These are phyloP conservation scores for Gryganskiella cystojenkinii DNA, from an alignment of 192 early-diverging fungal species.

Conservation along the genomic window DNA sequence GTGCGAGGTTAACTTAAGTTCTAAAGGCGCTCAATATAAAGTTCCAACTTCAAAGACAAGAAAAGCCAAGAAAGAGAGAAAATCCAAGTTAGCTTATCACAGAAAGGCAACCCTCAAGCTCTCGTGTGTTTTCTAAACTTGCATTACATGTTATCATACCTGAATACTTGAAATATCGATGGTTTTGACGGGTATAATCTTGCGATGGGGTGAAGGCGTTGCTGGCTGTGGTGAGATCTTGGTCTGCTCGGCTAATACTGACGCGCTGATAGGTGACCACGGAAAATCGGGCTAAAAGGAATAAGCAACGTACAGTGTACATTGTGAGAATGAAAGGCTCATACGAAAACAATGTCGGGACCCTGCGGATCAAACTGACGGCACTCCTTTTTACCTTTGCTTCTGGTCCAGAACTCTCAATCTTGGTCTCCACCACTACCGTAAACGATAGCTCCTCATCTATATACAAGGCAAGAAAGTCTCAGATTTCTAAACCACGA, in stretches of 20 bases:
- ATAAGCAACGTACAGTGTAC: neutral
- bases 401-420: slow-evolving; percentile 10
- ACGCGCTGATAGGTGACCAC: slow-evolving; percentile 30
- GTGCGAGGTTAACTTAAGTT: too few relatives aligned
- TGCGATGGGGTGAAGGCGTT: slow-evolving; percentile 2
- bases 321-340: neutral
- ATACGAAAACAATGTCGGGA: neutral
- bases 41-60: slow-evolving; percentile 8
- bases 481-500: neutral
- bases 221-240: slow-evolving; percentile 13
- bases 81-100: neutral
- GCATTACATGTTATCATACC: slow-evolving; percentile 7
- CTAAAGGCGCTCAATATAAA: slow-evolving; percentile 16
- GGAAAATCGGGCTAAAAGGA: slow-evolving; percentile 26
- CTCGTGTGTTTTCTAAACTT: neutral
- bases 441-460: slow-evolving; percentile 37
- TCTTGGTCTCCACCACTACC: slow-evolving; percentile 34
- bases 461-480: neutral
- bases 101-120: neutral
- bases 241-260: neutral
- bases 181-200: slow-evolving; percentile 47
- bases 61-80: neutral
- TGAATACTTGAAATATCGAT: slow-evolving; percentile 33
- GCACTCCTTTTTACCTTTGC: slow-evolving; percentile 15
- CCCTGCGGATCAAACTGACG: neutral